A percentile compares a stretch with the other conserved stretches of the same genome.
These are phyloP conservation scores for Naganishia randhawae DNA, from an alignment of 768 basidiomycete genomes.

Conservation along the genomic window DNA sequence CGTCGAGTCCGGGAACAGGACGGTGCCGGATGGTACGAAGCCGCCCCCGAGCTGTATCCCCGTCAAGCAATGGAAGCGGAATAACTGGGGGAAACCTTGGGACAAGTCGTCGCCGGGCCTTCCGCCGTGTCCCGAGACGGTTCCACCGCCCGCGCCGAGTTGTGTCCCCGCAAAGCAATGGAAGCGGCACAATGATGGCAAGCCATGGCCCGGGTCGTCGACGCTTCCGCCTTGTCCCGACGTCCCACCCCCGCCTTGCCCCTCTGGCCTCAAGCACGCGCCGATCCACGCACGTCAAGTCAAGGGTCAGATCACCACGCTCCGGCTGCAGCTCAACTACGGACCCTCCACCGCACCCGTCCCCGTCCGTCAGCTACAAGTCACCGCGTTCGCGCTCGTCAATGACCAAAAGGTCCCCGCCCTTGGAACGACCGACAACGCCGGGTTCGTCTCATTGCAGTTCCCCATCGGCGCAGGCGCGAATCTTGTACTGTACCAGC, in stretches of 20 bases:
- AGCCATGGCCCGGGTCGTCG: not conserved
- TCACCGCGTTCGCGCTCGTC: constrained; percentile 6
- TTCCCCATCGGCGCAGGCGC: not conserved
- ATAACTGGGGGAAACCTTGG: constrained; percentile 3
- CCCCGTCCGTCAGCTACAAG: not conserved
- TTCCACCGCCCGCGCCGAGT: not conserved
- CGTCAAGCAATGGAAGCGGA: not conserved
- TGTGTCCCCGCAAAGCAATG: not conserved
- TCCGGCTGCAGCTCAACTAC: not conserved
- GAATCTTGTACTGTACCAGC: not conserved
- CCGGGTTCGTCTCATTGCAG: not conserved
- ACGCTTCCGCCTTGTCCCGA: not conserved
- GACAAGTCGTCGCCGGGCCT: not conserved
- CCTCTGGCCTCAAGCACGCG: not conserved
- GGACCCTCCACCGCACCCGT: not conserved
- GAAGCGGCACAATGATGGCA: constrained; percentile 7
- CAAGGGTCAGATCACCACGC: not conserved
- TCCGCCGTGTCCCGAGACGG: not conserved
- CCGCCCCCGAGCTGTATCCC: not conserved
- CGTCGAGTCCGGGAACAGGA: not conserved
- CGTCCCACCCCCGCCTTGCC: not conserved
- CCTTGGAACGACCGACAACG: not conserved
- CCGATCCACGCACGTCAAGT: constrained; percentile 10
- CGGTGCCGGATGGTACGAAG: not conserved
- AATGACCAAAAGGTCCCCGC: not conserved